phyloP scores from a whole-genome alignment of 2,329 filamentous ascomycete genomes.

The Septoria petroselini region DNA sequence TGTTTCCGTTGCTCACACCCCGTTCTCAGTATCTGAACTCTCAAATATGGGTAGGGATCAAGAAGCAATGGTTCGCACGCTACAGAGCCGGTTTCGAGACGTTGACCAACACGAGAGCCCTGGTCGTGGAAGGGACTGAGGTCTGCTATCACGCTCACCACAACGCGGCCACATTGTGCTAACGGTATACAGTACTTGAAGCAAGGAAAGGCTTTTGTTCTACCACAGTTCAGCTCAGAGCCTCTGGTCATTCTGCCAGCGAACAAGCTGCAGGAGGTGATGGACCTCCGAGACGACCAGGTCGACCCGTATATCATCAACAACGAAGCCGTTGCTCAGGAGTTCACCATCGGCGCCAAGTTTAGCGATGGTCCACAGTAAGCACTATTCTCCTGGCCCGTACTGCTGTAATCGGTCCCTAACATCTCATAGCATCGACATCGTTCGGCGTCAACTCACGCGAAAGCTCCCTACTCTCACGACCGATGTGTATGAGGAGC shows the following conservation, averaged over 20 bases:
- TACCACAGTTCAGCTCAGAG: slow-evolving; percentile 25
- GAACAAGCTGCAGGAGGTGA: slow-evolving; percentile 22
- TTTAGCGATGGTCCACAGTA: slow-evolving; percentile 17
- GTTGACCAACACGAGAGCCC: slow-evolving; percentile 18
- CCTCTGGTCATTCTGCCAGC: slow-evolving; percentile 26
- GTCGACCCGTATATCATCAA: slow-evolving; percentile 24
- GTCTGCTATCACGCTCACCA: too few species aligned
- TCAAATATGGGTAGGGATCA: slow-evolving; percentile 22
- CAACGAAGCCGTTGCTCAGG: slow-evolving; percentile 2
- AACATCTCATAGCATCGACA: slow-evolving; percentile 10
- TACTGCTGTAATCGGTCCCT: too few species aligned
- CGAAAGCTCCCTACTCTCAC: slow-evolving; percentile 27
- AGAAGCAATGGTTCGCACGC: slow-evolving; percentile 20
- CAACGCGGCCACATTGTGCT: background rate
- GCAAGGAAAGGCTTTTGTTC: slow-evolving; percentile 20
- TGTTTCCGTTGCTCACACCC: slow-evolving; percentile 16
- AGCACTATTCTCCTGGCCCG: too few species aligned
- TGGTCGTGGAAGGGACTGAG: slow-evolving; percentile 22
- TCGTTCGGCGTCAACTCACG: slow-evolving; percentile 25
- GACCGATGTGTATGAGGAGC: slow-evolving; percentile 26
- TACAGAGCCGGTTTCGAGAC: slow-evolving; percentile 19
- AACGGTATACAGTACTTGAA: slow-evolving; percentile 17
- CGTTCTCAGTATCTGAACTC: slow-evolving; percentile 16
- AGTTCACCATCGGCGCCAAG: background rate
- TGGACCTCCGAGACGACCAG: slow-evolving; percentile 22